Conservation (phyloP, 169 alveolate genomes). For the Cyclospora cayetanensis region DNA sequence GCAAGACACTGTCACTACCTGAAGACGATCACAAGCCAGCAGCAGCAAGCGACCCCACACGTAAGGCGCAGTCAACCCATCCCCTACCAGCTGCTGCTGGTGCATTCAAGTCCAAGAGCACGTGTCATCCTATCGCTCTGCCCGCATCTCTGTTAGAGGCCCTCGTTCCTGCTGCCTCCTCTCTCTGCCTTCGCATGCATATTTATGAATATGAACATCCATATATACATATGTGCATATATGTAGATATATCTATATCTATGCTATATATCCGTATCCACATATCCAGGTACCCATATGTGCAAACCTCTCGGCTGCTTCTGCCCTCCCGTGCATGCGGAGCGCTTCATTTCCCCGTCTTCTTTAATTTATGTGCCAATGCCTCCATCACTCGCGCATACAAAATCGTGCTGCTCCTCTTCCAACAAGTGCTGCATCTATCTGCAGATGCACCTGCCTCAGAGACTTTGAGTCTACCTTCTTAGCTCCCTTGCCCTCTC, state of each 20-base stretch:
- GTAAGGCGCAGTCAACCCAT: neutral
- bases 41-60: neutral
- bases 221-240: neutral
- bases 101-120: neutral
- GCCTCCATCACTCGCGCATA: no score
- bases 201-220: neutral
- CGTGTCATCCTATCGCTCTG: neutral
- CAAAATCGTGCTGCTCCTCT: no score
- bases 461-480: no score
- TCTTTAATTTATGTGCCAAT: no score
- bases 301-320: no score
- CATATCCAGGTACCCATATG: no score
- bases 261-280: neutral
- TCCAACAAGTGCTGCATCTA: no score
- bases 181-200: neutral
- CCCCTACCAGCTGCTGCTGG: neutral
- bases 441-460: no score
- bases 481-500: no score
- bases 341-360: no score
- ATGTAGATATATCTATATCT: neutral
- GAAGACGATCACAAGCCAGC: neutral
- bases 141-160: neutral
- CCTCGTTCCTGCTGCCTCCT: neutral
- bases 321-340: no score
- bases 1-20: constrained; percentile 56